Evolutionary conservation across 805 yeast genomes (phyloP).

Genomic region (Citeromyces matritensis): DNA sequence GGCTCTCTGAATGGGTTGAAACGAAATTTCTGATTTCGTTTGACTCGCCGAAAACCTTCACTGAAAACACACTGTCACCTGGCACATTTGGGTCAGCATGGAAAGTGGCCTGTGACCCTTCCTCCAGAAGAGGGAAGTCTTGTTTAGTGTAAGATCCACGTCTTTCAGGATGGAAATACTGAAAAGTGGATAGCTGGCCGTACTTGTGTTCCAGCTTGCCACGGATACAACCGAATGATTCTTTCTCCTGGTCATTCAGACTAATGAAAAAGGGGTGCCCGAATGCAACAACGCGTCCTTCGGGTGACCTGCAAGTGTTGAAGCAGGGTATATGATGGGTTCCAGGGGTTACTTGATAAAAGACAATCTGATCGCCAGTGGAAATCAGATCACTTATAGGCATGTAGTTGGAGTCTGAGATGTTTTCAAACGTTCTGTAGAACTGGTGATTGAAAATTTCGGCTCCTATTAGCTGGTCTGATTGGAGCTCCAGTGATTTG

Average conservation of each 20-base stretch:
- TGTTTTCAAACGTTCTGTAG: constrained; percentile 48
- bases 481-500: constrained; percentile 20
- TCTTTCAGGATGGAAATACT: constrained; percentile 15
- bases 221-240: constrained; percentile 43
- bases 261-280: constrained; percentile 69
- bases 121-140: constrained; percentile 9
- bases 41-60: constrained; percentile 16
- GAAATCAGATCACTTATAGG: constrained; percentile 58
- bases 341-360: constrained; percentile 35
- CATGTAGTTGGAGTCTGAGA: constrained; percentile 40
- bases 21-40: constrained; percentile 2
- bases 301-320: constrained; percentile 22
- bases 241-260: constrained; percentile 31
- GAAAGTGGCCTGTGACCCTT: constrained; percentile 30
- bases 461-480: constrained; percentile 27
- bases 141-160: constrained; percentile 2
- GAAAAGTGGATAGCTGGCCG: constrained; percentile 29
- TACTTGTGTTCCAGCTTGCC: constrained; percentile 35
- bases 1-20: constrained; percentile 12
- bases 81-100: constrained; percentile 35
- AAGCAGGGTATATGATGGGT: constrained; percentile 49
- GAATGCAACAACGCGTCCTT: constrained; percentile 30
- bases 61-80: constrained; percentile 31
- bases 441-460: constrained; percentile 58
- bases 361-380: constrained; percentile 45